Evolutionary conservation across 1,284 basidiomycete species (phyloP), one percentile per base, ranked within the genome.

Genomic region (Agroathelia rolfsii): DNA sequence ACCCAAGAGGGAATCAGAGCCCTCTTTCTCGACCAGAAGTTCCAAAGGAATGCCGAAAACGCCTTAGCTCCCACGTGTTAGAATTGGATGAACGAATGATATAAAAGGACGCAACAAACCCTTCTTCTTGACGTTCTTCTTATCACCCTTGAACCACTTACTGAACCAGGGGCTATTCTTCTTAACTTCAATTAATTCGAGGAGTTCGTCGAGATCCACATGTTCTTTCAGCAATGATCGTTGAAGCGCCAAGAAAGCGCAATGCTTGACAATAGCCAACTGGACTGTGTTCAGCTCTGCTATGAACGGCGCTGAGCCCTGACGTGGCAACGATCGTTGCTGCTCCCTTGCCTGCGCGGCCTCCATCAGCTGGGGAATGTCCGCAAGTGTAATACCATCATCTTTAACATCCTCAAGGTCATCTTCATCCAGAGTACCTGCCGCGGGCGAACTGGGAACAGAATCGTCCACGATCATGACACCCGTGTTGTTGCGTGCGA

Each of bases 151-250:
- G 67, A 98, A 97, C 20, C 96, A 56, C 60, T 93, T 92, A 46
- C 88, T 87, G n/a, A n/a, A n/a, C 93, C 93, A 98, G 62, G 96
- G 96, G 21, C 86, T 87, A 44, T 77, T 81, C 67, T 95, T 96
- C 64, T 95, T 86, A 23, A 68, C 69, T 56, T 97, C 93, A 27
- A 99, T 77, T 49, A 96, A 65, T 54, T 98, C 95, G 46, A 96
- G 58, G 35, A 97, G 66, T 50, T 99, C 94, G 41, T 98, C 94
- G 38, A 94, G 51, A 42, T 93, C 87, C 41, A 92, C 75, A 39
- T 81, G 71, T 42, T 93, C 87, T 39, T 73, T 78, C 27, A 97
- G 58, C 21, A 79, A 72, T 7, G 79, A 86, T 43, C 77, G 79
- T 48, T 73, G 70, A 24, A 99, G 65, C 9, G 77, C 72, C 14